Conservation (phyloP, 1,139 yeast species). For the Lipomyces yarrowii region DNA sequence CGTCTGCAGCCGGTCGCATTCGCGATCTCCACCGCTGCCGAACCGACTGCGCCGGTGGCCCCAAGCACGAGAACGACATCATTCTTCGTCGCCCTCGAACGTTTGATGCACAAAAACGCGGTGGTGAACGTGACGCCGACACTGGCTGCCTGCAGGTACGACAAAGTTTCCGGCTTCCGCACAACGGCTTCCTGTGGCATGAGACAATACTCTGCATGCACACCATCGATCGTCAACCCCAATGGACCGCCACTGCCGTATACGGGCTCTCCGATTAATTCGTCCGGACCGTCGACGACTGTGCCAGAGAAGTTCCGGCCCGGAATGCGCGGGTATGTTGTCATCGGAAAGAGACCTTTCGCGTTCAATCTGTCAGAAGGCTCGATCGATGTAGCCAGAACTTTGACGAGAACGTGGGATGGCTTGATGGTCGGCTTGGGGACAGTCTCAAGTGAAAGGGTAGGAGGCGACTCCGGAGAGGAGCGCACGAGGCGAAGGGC, state of each 20-base stretch:
- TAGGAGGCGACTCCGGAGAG: background rate
- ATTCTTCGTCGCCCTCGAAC: background rate
- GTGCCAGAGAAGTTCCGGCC: background rate
- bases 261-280: background rate
- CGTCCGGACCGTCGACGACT: background rate
- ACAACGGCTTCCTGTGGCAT: background rate
- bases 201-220: background rate
- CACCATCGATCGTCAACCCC: background rate
- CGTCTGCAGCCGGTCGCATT: background rate
- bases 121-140: conserved; percentile 1
- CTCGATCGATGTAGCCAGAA: background rate
- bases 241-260: background rate
- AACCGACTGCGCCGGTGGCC: conserved; percentile 1
- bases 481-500: background rate
- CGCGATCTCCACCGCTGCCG: background rate
- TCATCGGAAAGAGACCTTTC: background rate
- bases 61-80: conserved; percentile 6
- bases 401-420: background rate
- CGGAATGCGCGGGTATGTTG: background rate
- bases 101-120: background rate
- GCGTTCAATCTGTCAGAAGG: background rate
- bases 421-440: background rate
- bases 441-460: background rate
- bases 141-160: background rate
- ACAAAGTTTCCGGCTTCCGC: background rate